These are phyloP conservation scores for Russula olivacea DNA, from an alignment of 768 basidiomycete species.

Conservation along the genomic window DNA sequence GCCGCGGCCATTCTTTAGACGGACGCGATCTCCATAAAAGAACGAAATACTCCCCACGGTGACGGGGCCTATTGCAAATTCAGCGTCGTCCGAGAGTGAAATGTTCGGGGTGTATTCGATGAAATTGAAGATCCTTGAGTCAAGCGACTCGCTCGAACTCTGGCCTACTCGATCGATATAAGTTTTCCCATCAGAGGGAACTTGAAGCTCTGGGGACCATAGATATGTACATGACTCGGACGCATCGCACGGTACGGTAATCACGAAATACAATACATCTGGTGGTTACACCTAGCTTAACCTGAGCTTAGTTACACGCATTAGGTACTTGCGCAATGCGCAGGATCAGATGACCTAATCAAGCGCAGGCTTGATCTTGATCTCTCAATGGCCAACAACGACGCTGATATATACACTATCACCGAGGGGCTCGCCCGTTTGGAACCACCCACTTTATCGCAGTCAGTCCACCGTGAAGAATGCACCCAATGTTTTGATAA, in stretches of 20 bases:
- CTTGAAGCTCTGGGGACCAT: no score
- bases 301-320: no score
- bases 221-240: no score
- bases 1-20: background rate
- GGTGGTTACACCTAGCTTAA: no score
- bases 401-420: conserved; percentile 13
- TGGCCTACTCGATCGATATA: background rate
- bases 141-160: background rate
- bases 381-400: conserved; percentile 23
- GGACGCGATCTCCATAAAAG: background rate
- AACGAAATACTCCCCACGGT: background rate
- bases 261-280: no score
- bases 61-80: background rate
- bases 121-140: background rate
- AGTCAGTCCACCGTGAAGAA: conserved; percentile 83
- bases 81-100: background rate
- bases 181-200: background rate
- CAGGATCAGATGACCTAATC: no score
- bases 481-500: conserved; percentile 97
- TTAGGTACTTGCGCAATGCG: no score
- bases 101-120: background rate
- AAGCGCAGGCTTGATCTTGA: no score
- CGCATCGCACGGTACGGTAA: no score
- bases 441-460: conserved; percentile 53
- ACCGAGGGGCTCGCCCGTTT: conserved; percentile 44